These are phyloP conservation scores for Boletus mariae DNA, from an alignment of 1,284 basidiomycete genomes.

Conservation along the genomic window DNA sequence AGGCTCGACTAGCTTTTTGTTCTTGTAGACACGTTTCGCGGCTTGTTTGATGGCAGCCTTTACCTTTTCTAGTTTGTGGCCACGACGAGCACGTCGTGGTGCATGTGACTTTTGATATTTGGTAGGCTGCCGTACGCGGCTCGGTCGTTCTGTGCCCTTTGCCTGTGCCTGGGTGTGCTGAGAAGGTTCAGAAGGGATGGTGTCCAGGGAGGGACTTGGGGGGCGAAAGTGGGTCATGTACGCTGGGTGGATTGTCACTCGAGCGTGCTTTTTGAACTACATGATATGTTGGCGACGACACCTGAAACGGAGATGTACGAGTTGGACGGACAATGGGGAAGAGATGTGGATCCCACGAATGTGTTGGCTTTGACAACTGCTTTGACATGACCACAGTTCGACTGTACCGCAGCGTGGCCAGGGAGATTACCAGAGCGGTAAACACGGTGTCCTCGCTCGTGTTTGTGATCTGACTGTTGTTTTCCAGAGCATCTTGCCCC, in stretches of 20 bases:
- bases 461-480: conserved; percentile 8
- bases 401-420: conserved; percentile 43
- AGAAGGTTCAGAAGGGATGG: conserved; percentile 1
- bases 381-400: conserved; percentile 27
- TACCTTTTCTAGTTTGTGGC: conserved; percentile 18
- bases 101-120: conserved; percentile 10
- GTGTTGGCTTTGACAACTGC: conserved; percentile 15
- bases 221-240: conserved; percentile 20
- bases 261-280: conserved; percentile 19
- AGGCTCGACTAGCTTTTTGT: conserved; percentile 15
- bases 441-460: conserved; percentile 11
- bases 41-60: conserved; percentile 20
- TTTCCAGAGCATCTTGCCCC: conserved; percentile 41
- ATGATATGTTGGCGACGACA: too few species aligned
- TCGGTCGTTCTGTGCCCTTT: neutral
- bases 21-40: conserved; percentile 16
- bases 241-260: neutral
- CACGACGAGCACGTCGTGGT: conserved; percentile 15
- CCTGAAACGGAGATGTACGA: neutral
- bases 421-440: conserved; percentile 44
- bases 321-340: conserved; percentile 21
- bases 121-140: neutral
- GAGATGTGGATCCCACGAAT: conserved; percentile 23
- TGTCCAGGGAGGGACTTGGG: conserved; percentile 19
- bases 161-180: neutral